Percentiles rank a stretch among this genome's conserved stretches.
Conservation (phyloP, 169 alveolate species). For the Plasmodium vivax region DNA sequence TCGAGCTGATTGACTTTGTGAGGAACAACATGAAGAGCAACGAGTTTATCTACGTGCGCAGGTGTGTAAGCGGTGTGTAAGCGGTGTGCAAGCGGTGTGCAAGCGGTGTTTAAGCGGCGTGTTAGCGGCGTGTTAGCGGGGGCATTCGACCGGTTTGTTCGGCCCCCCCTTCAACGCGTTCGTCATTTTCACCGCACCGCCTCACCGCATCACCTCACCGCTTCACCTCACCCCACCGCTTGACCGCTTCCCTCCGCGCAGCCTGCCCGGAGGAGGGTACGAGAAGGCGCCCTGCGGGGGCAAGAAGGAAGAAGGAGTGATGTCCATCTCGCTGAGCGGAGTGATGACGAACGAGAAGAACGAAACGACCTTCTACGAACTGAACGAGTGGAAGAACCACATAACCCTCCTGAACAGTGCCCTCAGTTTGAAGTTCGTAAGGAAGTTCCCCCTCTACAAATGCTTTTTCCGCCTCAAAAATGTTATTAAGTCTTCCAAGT, state of each 20-base stretch:
- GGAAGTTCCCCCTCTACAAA: conserved; percentile 36
- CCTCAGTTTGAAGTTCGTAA: conserved; percentile 23
- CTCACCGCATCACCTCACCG: no score
- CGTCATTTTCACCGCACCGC: no score
- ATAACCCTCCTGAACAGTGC: conserved; percentile 35
- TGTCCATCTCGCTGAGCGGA: conserved; percentile 48
- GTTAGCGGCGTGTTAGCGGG: neutral
- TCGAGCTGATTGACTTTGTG: conserved; percentile 48
- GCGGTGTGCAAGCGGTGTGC: no score
- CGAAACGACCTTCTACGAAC: conserved; percentile 47
- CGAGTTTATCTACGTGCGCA: conserved; percentile 47
- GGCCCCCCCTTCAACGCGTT: neutral
- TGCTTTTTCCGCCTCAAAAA: conserved; percentile 45
- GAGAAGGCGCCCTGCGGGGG: neutral
- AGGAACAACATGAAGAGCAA: conserved; percentile 46
- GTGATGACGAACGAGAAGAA: conserved; percentile 59
- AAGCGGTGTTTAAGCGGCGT: no score
- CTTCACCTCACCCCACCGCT: no score
- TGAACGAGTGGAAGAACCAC: conserved; percentile 40
- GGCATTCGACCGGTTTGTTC: neutral
- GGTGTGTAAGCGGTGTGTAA: neutral
- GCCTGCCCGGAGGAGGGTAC: conserved; percentile 4
- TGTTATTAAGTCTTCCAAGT: conserved; percentile 3
- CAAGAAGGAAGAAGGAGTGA: conserved; percentile 2
- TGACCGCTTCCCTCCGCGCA: neutral